A percentile compares a stretch with the other conserved stretches of the same genome.
These are phyloP conservation scores for Gossypium armourianum DNA, from an alignment of 441 rosid genomes.

Conservation along the genomic window DNA sequence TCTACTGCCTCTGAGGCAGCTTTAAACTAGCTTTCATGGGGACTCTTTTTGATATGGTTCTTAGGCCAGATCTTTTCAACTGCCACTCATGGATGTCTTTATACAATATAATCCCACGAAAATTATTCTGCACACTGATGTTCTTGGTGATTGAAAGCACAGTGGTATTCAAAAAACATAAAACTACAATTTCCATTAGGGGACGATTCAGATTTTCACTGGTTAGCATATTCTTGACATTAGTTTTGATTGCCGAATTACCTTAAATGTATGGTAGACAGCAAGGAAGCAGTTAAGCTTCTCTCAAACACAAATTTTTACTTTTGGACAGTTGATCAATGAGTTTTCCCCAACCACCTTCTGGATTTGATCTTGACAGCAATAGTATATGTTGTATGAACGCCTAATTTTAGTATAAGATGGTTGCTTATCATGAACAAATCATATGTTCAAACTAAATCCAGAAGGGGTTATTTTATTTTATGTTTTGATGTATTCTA, in stretches of 20 bases:
- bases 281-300: not conserved
- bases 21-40: not conserved
- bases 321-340: not conserved
- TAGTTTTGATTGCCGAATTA: not conserved
- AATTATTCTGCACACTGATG: not conserved
- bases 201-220: not conserved
- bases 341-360: not conserved
- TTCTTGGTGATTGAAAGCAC: not conserved
- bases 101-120: not conserved
- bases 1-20: constrained; percentile 7
- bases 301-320: not conserved
- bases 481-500: constrained; percentile 3
- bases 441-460: not conserved
- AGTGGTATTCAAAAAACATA: not conserved
- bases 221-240: constrained; percentile 8
- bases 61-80: not conserved
- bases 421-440: constrained; percentile 2
- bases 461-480: not conserved
- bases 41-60: constrained; percentile 5
- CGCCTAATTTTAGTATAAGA: not conserved
- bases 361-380: constrained; percentile 5
- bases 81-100: not conserved
- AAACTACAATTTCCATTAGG: not conserved
- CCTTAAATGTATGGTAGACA: not conserved
- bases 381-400: not conserved